Base-by-base conservation (phyloP, 2,329 filamentous ascomycete species). In the Monilinia laxa region DNA sequence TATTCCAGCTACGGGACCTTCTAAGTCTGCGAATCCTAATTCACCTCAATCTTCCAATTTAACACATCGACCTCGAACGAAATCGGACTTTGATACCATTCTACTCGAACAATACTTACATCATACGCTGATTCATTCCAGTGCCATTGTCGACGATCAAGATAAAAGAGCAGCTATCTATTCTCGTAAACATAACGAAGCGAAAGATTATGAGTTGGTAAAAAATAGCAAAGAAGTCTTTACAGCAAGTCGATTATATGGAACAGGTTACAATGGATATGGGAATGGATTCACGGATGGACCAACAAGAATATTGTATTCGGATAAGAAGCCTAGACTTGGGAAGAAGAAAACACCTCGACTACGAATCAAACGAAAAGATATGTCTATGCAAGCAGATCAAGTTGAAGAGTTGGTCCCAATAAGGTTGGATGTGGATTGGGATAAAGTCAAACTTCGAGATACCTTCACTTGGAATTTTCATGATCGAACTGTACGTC, bases 381-480 rank as follows among this genome's bases (percentile, higher is more conserved):
- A 97, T 71, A 85, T 93, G 81, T 85, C 87, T 70, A 86, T 88
- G 72, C 95, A 98, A 80, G 92, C 92, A 31, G 94, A 98, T 73
- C 90, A 94, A 76, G 84, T 92, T 64, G 95, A 99, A 77, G 92
- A 97, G 76, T 81, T 99, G 64, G 91, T 98, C 1, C 95, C 95
- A 3, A 85, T 99, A 71, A 87, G 95, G 58, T 80, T 99, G 65
- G 95, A 99, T 74, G 91, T 98, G 60, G 95, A 99, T 75, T 91
- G 91, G 85, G 94, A 98, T 72, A 97, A 96, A 80, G 87, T 98
- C 73, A 95, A 95, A 79, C 83, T 99, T 68, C 90, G 95, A 77
- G 95, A 99, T 78, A 98, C 95, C 0, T 97, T 99, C 73, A 98
- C 95, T 3, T 99, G 94, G 93, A 99, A 99, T 78, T 83, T 98